Conservation (phyloP, 805 yeast genomes). For the Wickerhamomyces pijperi region DNA sequence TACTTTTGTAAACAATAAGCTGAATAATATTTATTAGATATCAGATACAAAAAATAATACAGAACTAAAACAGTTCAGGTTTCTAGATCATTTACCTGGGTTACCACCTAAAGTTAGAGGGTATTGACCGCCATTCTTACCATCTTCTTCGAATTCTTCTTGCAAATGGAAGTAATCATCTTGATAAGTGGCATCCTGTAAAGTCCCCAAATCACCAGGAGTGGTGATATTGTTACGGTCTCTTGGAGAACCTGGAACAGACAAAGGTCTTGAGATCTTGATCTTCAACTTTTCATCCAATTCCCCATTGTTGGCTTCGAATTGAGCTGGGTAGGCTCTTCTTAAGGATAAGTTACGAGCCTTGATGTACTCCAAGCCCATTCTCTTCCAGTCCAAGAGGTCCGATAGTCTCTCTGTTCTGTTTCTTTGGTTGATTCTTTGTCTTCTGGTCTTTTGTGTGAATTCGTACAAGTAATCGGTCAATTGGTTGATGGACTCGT, state of each 20-base stretch:
- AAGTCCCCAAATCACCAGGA: conserved; percentile 95
- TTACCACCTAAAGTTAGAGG: conserved; percentile 41
- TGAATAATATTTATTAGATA: too few relatives aligned
- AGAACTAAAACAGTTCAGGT: too few relatives aligned
- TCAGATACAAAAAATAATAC: too few relatives aligned
- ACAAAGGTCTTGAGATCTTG: conserved; percentile 81
- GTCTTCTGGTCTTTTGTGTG: conserved; percentile 83
- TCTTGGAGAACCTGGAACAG: conserved; percentile 96
- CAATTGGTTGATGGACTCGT: conserved; percentile 86
- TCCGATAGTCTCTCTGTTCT: conserved; percentile 92
- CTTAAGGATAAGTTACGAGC: conserved; percentile 87
- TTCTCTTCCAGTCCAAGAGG: conserved; percentile 91
- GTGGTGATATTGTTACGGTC: conserved; percentile 75
- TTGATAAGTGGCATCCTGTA: conserved; percentile 78
- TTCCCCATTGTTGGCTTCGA: conserved; percentile 24
- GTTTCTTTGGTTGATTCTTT: conserved; percentile 94
- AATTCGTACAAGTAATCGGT: conserved; percentile 85
- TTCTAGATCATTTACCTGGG: too few relatives aligned
- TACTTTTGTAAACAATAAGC: too few relatives aligned
- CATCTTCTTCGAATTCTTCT: conserved; percentile 35
- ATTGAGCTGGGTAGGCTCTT: conserved; percentile 87
- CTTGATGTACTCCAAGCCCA: conserved; percentile 94
- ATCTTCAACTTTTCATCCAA: conserved; percentile 31
- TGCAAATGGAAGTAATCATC: conserved; percentile 61
- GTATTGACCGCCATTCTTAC: conserved; percentile 27